Percentiles rank a stretch among this genome's conserved stretches.
Conservation (phyloP, 2,329 filamentous ascomycete species). For the Dactylonectria macrodidyma region DNA sequence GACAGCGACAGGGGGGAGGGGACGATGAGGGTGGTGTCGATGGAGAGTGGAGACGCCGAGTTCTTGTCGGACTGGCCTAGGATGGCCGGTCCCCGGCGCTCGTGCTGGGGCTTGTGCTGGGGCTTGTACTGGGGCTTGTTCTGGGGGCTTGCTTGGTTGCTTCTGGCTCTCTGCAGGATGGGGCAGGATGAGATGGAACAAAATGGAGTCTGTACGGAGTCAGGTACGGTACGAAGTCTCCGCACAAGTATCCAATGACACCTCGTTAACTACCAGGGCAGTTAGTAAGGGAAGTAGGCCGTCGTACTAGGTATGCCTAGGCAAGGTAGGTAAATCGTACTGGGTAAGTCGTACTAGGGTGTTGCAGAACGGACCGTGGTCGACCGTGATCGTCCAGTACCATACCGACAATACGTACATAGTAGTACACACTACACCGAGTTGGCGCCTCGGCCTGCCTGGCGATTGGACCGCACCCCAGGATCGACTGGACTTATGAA, state of each 20-base stretch:
- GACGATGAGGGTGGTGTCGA: slow-evolving; percentile 50
- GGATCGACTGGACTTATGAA: slow-evolving; percentile 29
- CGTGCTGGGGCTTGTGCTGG: slow-evolving; percentile 32
- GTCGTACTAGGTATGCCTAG: not conserved
- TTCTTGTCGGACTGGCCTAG: slow-evolving; percentile 31
- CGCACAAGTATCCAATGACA: no score
- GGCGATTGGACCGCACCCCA: slow-evolving; percentile 42
- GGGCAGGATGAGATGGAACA: no score
- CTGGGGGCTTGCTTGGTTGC: slow-evolving; percentile 6
- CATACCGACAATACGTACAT: not conserved
- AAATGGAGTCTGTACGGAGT: not conserved
- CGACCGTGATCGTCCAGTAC: slow-evolving; percentile 7
- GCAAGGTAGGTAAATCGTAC: no score
- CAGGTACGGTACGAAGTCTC: no score
- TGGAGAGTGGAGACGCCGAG: slow-evolving; percentile 47
- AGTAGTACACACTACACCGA: slow-evolving; percentile 24
- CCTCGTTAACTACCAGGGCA: no score
- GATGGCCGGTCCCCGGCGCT: slow-evolving; percentile 24
- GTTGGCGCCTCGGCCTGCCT: slow-evolving; percentile 37
- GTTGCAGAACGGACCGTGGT: slow-evolving; percentile 9
- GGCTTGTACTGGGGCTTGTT: slow-evolving; percentile 27
- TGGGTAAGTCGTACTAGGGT: not conserved
- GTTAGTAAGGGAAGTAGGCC: no score
- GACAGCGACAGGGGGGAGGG: slow-evolving; percentile 45
- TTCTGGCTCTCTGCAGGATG: no score